phyloP scores from a whole-genome alignment of 2,329 filamentous ascomycete species.

The Phyllosticta paracitricarpa region DNA sequence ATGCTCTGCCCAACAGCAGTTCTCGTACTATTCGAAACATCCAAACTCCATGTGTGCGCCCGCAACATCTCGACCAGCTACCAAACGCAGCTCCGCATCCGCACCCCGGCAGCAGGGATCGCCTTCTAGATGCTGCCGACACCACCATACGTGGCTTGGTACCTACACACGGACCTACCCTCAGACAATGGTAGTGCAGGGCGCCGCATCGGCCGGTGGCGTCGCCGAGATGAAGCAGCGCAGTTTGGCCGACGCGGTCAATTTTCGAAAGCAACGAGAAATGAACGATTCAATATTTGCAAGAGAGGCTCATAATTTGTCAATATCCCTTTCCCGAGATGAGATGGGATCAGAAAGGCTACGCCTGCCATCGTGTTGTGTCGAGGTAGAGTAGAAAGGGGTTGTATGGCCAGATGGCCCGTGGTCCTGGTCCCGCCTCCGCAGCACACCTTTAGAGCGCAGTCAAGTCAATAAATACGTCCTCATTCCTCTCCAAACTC shows the following conservation, averaged over 20 bases:
- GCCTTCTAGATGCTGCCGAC: not conserved
- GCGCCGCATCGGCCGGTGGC: conserved; percentile 12
- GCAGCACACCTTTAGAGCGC: not conserved
- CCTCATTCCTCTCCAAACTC: not conserved
- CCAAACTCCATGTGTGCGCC: not conserved
- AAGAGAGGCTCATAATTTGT: not conserved
- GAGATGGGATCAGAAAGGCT: not conserved
- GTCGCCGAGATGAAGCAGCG: conserved; percentile 14
- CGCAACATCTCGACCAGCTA: not conserved
- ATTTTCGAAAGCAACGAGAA: not conserved
- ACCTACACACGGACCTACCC: not conserved
- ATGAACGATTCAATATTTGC: not conserved
- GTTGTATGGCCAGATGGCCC: too few species aligned
- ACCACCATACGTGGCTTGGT: not conserved
- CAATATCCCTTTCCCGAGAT: not conserved
- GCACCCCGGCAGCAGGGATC: not conserved
- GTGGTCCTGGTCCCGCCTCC: not conserved
- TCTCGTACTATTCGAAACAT: too few species aligned
- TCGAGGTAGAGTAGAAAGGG: not conserved
- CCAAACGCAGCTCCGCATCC: not conserved
- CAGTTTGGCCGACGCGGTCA: not conserved
- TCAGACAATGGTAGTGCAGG: conserved; percentile 13
- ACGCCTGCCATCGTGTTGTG: not conserved
- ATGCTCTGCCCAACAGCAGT: too few species aligned
- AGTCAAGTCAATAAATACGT: not conserved